Base-by-base conservation (phyloP, 208 protist genomes). In the Leishmania gerbilli region DNA sequence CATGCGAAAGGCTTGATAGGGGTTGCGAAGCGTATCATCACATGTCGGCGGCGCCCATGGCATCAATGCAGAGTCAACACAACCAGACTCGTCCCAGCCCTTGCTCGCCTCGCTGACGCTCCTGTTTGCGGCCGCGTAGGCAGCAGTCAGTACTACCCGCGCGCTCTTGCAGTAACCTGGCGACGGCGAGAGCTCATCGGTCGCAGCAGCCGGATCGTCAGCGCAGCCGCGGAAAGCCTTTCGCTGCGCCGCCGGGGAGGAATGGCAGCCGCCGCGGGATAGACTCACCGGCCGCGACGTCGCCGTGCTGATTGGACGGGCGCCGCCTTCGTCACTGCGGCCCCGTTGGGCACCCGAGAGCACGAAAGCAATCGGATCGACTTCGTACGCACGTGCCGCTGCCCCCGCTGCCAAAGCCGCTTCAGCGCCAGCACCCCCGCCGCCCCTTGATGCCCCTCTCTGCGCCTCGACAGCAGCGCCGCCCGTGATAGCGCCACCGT, bases 281-380 rank as follows among this genome's bases (percentile, higher is more conserved):
- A 37, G 11, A 53, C 45, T 55, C 69, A 47, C 42, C 69, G 49
- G 51, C 45, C 47, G 42, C 31, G 51, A 64, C 53, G 72, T 17
- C 13, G 72, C 15, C 37, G 31, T 15, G 37, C 49, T 76, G 9
- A 13, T 64, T 9, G 19, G 47, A 15, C 13, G 47, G 53, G 11
- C 7, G 72, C 37, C 19, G 37, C 55, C 49, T n/a, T 45, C 40
- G 3, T 3, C 74, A 19, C 15, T 51, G 8, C 24, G 27, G 37
- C 27, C 4, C 0, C 56, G 56, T 40, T 64, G 76, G 9, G 47
- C 76, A 1, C 77, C 72, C 17, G 82, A 69, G 62, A 82, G 77
- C 27, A 79, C 31, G 21, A 75, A 62, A 34, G 77, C 79, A 34
- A 74, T 85, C 0, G 82, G 77, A n/a, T 81, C 42, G 7, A 67